phyloP scores from a whole-genome alignment of 2,329 filamentous ascomycete genomes.

The Trichophyton schoenleinii region DNA sequence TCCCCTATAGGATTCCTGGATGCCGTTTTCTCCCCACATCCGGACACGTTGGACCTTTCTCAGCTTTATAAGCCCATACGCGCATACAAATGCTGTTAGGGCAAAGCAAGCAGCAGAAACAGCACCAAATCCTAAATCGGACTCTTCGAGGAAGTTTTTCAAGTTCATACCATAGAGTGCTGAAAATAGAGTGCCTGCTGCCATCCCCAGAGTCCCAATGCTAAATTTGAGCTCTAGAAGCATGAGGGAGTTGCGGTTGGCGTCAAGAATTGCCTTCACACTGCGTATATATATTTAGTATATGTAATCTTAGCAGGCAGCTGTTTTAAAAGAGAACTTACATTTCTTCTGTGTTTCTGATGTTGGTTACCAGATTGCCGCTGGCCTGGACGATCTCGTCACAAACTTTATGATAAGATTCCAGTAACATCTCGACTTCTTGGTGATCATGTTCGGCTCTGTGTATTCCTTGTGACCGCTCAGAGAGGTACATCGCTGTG shows the following conservation, averaged over 20 bases:
- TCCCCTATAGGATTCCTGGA: constrained; percentile 10
- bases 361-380: constrained; percentile 82
- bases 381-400: constrained; percentile 96
- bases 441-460: constrained; percentile 79
- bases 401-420: constrained; percentile 94
- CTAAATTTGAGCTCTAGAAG: constrained; percentile 91
- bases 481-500: constrained; percentile 86
- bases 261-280: constrained; percentile 91
- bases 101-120: constrained; percentile 59
- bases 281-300: constrained; percentile 35
- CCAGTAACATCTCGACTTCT: constrained; percentile 90
- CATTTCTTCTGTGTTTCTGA: constrained; percentile 98
- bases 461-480: constrained; percentile 62
- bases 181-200: constrained; percentile 85
- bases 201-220: constrained; percentile 86
- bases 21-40: constrained; percentile 58
- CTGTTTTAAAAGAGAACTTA: constrained; percentile 38
- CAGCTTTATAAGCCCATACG: constrained; percentile 72
- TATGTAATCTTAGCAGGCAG: not conserved
- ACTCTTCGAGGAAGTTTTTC: constrained; percentile 96
- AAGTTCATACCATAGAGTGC: constrained; percentile 99
- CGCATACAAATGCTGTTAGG: constrained; percentile 65
- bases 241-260: constrained; percentile 97
- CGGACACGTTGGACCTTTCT: constrained; percentile 75
- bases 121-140: constrained; percentile 67